phyloP scores from a whole-genome alignment of 148 eudicot genomes.

The Vaccinium darrowii region DNA sequence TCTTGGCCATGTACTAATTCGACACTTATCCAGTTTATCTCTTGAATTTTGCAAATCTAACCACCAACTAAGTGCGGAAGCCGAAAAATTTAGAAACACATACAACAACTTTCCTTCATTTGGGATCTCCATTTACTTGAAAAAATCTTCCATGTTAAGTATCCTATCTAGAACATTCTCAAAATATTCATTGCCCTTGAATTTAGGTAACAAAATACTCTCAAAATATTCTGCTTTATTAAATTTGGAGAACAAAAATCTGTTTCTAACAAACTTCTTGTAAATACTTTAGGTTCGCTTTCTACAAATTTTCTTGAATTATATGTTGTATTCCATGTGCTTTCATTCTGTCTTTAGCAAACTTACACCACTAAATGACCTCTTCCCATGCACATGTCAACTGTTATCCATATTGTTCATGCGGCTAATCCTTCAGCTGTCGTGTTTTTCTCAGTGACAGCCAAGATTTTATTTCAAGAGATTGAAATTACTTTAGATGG shows the following conservation, averaged over 20 bases:
- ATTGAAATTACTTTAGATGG: slow-evolving; percentile 35
- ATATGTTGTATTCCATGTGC: not conserved
- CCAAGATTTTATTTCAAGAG: slow-evolving; percentile 1
- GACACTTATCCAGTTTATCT: too few species aligned
- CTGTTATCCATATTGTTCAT: not conserved
- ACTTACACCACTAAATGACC: not conserved
- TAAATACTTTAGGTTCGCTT: not conserved
- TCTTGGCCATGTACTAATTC: too few species aligned
- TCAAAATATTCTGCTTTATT: not conserved
- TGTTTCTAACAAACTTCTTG: not conserved
- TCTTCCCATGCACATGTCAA: not conserved
- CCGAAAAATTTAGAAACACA: too few species aligned
- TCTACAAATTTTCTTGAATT: not conserved
- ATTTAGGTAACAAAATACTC: too few species aligned
- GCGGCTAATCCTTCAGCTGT: not conserved
- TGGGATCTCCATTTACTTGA: too few species aligned
- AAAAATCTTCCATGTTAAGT: too few species aligned
- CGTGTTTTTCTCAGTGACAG: not conserved
- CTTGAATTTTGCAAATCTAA: too few species aligned
- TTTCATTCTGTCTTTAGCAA: not conserved
- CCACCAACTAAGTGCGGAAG: too few species aligned
- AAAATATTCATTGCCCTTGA: too few species aligned
- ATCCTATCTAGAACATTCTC: too few species aligned
- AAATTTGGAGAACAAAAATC: not conserved
- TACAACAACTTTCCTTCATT: too few species aligned